Evolutionary conservation across 306 rosid genomes (phyloP), one percentile per base, ranked within the genome.

Genomic region (Astragalus membranaceus): DNA sequence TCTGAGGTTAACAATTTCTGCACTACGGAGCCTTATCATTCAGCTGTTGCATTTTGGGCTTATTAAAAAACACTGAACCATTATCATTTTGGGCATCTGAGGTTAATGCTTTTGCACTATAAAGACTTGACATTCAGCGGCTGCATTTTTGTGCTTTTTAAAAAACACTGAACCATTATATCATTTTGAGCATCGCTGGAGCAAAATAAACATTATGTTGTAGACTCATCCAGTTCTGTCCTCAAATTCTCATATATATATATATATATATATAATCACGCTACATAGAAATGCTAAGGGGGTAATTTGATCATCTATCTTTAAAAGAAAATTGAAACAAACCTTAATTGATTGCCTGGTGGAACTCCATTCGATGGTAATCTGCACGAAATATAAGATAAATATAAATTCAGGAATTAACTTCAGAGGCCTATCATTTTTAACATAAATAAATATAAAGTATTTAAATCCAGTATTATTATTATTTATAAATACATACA

Each of bases 341-440:
- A 93, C 98, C 98, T 90, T 59, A 93, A 80, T 73, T 93, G 96
- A 82, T 80, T 88, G 74, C 97, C 84, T 60, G 16, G 88, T 76
- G 88, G 93, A 78, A 59, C 83, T 78, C 88, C 98, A 73, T 75
- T 85, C 51, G 92, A 80, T 3, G 80, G 84, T 59, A 77, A 73
- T 77, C 98, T 90, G 88, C 62, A 67, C 14, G 65, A 37, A n/a
- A 77, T 37, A 67, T 52, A 78, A 79, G 15, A 71, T 20, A 59
- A 0, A 46, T 46, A 55, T 49, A 26, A 73, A 64, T 75, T 35
- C 56, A 53, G 59, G 8, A 76, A 68, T 42, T 55, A 49, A 56
- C 70, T 11, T 65, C 67, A 74, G 39, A 60, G 53, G 49, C 61
- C 70, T 67, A 72, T 63, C 53, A 44, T 72, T 53, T 63, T n/a